Base-by-base conservation (phyloP, 2,329 filamentous ascomycete genomes). In the Apiospora pterosperma region DNA sequence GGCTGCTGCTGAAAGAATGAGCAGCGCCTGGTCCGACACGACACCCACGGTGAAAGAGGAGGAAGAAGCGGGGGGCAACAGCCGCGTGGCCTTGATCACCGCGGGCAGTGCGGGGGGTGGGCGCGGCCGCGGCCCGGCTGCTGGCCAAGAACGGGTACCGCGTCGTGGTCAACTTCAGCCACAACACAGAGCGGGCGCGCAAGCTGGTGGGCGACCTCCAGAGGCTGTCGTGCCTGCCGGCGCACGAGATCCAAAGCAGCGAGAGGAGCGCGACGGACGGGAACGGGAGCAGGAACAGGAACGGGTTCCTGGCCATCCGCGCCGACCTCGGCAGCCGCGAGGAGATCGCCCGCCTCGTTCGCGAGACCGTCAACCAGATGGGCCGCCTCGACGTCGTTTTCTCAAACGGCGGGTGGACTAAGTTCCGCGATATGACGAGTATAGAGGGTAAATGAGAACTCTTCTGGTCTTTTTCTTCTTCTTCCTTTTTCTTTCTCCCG, bases 311-410 rank as follows among this genome's bases (percentile, higher is more conserved):
- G 23, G 77, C 85, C 7, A 77, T 94, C 68, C 83, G 88, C 73
- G 92, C 88, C 71, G 91, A 95, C 75, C 82, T 91, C 55, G 87
- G 85, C 19, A 79, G 81, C 6, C 82, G 85, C 38, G 75, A 78
- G 1, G 90, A 91, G 31, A 86, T 91, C 67, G 76, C 80, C 60
- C 79, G 80, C 0, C 81, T 89, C 0, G 85, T 94, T 1, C 76
- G 83, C 21, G 82, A 89, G 55, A 84, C 87, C 1, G 81, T 89
- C 59, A 77, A 82, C 31, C 77, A 76, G n/a, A 81, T 92, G 67
- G 90, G 89, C 5, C 87, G 89, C 1, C 76, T 96, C n/a, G 92
- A 96, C 77, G 83, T 93, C 44, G 81, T 96, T 58, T 86, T 95
- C 71, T 91, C 90, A 2, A 96, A 96, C 75, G 90, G 90, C 8